Base-by-base conservation (phyloP, 1,284 basidiomycete species). In the Hypsizygus ulmarius region DNA sequence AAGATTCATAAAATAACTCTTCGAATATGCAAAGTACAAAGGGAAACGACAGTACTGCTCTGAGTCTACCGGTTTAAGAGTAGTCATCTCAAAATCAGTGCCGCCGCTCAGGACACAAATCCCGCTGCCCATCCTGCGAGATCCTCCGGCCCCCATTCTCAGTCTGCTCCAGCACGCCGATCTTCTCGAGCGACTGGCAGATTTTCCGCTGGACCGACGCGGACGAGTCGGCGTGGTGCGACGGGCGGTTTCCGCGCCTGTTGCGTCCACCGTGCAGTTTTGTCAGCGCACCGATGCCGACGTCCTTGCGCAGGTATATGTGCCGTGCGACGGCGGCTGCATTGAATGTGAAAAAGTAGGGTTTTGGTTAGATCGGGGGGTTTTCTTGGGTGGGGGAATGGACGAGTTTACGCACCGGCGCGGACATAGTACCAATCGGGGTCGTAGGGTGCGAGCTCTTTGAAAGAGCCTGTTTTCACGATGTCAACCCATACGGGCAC, bases 381-480 rank as follows among this genome's bases (percentile, higher is more conserved):
- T 25, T 25, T 25, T 25, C 21, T 4, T 25, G 21, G 7, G 3
- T 25, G 7, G 21, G 4, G 21, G 21, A 25, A n/a, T n/a, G n/a
- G n/a, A n/a, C n/a, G n/a, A n/a, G n/a, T 25, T 4, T 32, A 66
- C 84, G 65, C 65, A 95, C 94, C 94, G 73, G 95, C 91, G 64
- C 96, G 93, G 67, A 97, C 81, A 78, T 99, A 99, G 84, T 87
- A 99, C 96, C 96, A 99, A 75, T 99, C 97, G 45, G 93, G 91
- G 75, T 99, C 94, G 77, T 98, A 98, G 50, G 96, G 96, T 47
- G 95, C 95, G 58, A 96, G 92, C 78, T 99, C 96, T 78, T 98
- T 99, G 83, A 81, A 96, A 56, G 90, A 75, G 68, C 93, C 97
- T 53, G 96, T 99, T 82, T 99, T 99, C 72, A 99, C 96, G 64